Percentiles rank a stretch among this genome's conserved stretches.
Evolutionary conservation across 768 basidiomycete genomes (phyloP).

Genomic region (Macrolepiota albuminosa): DNA sequence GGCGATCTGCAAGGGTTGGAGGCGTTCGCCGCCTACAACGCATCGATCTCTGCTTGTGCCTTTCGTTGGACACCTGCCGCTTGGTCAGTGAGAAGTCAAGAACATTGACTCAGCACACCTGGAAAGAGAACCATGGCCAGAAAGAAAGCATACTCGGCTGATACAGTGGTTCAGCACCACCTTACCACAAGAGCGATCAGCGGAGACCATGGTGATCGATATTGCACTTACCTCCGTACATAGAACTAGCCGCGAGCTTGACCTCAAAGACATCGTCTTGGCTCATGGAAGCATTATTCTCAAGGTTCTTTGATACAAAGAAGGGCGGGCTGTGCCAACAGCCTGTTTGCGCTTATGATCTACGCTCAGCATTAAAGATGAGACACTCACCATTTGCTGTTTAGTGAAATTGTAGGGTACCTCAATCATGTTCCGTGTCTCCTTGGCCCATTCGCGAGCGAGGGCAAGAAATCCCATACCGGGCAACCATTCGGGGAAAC

Average conservation of each 20-base stretch:
- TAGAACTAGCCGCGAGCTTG: conserved; percentile 39
- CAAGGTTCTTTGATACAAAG: conserved; percentile 40
- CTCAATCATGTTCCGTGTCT: conserved; percentile 34
- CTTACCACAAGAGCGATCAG: conserved; percentile 17
- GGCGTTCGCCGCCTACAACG: conserved; percentile 32
- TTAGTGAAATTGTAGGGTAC: conserved; percentile 40
- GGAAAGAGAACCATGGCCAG: conserved; percentile 42
- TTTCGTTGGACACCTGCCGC: conserved; percentile 41
- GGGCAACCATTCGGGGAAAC: conserved; percentile 54
- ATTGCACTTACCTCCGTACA: conserved; percentile 35
- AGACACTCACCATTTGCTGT: conserved; percentile 38
- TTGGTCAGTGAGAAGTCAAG: conserved; percentile 1
- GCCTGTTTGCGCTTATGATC: conserved; percentile 23
- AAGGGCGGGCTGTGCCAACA: conserved; percentile 34
- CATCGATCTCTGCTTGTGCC: conserved; percentile 49
- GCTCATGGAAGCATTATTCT: conserved; percentile 27
- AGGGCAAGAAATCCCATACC: conserved; percentile 48
- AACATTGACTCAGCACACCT: conserved; percentile 13
- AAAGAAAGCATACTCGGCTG: conserved; percentile 42
- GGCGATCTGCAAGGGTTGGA: conserved; percentile 37
- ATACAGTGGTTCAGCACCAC: conserved; percentile 49
- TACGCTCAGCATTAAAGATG: background rate
- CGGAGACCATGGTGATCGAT: background rate
- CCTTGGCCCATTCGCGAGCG: conserved; percentile 36
- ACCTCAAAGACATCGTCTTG: conserved; percentile 32